A percentile compares a stretch with the other conserved stretches of the same genome.
Evolutionary conservation across 768 basidiomycete genomes (phyloP).

Genomic region (Suillus placidus): DNA sequence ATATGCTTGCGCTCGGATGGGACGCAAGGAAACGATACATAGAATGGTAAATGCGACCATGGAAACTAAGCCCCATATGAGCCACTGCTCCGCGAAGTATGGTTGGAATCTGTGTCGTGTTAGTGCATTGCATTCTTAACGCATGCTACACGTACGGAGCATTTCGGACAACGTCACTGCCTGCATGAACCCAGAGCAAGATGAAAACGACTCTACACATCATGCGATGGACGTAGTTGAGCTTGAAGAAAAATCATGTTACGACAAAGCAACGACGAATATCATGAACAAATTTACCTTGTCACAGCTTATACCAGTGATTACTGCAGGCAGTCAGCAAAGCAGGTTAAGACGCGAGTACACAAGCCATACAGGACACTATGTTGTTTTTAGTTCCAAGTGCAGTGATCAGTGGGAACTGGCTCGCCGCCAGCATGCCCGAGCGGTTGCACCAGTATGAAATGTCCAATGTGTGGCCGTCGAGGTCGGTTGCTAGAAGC

Average conservation of each 20-base stretch:
- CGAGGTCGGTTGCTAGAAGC: slow-evolving; percentile 24
- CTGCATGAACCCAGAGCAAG: slow-evolving; percentile 51
- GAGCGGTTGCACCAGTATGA: slow-evolving; percentile 39
- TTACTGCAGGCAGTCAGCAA: slow-evolving; percentile 33
- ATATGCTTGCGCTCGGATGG: slow-evolving; percentile 46
- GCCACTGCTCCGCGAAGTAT: slow-evolving; percentile 17
- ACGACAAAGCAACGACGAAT: background rate
- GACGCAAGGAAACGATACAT: slow-evolving; percentile 48
- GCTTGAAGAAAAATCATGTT: slow-evolving; percentile 18
- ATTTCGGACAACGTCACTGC: slow-evolving; percentile 38
- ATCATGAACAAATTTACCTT: slow-evolving; percentile 41
- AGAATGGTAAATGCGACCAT: slow-evolving; percentile 43
- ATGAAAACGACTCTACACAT: slow-evolving; percentile 45
- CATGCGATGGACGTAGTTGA: slow-evolving; percentile 47
- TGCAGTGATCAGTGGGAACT: slow-evolving; percentile 57
- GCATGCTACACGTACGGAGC: background rate
- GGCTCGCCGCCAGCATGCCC: slow-evolving; percentile 45
- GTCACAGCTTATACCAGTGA: slow-evolving; percentile 54
- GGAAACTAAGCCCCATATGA: slow-evolving; percentile 36
- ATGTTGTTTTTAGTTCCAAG: slow-evolving; percentile 67
- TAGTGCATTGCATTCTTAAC: background rate
- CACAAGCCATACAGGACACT: slow-evolving; percentile 36
- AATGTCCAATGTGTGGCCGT: slow-evolving; percentile 19
- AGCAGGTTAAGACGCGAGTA: background rate
- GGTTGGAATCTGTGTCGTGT: slow-evolving; percentile 10